Evolutionary conservation across 139 green algal species (phyloP), one percentile per base, ranked within the genome.

Genomic region (Monoraphidium neglectum): DNA sequence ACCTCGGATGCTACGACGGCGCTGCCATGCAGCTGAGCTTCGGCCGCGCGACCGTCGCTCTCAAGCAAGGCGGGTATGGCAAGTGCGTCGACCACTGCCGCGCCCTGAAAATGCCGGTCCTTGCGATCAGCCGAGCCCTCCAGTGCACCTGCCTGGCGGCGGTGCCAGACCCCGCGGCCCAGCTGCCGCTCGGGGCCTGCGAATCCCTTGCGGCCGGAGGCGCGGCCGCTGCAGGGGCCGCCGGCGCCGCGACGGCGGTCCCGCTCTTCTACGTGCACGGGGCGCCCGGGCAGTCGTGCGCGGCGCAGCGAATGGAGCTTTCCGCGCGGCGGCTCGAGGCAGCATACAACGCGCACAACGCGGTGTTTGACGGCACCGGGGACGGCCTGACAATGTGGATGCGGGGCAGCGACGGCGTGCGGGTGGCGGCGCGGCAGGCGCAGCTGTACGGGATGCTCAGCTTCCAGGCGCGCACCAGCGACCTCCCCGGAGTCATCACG

Each of bases 1-100:
- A 65, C 57, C 57, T 65, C n/a, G 57, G 57, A 10, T 65, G 57
- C 57, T 65, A 30, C 57, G 16, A 65, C n/a, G 57, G 10, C 26
- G 16, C 57, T 8, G 10, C 10, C n/a, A 5, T 65, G 57, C 26
- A 10, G 51, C 51, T 60, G 18, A 21, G 21, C 21, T 60, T 18
- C 18, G 21, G 51, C 51, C 18, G 18, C 51, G 51, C 51, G 21
- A 21, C 51, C 21, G n/a, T n/a, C 43, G 16, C 6, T 8, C 57
- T 65, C 26, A 65, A 5, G 10, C 57, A 10, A 33, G 26, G 13
- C 10, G 12, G 10, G 26, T 8, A 8, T 8, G 8, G 5, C 57
- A 10, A 30, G 13, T 65, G 57, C 28, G 28, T 16, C n/a, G 28
- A 65, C 57, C 28, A 37, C 57, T 65, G 57, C 57, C 26, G 28